These are phyloP conservation scores for Myriangium duriaei DNA, from an alignment of 2,329 filamentous ascomycete species.

Conservation along the genomic window DNA sequence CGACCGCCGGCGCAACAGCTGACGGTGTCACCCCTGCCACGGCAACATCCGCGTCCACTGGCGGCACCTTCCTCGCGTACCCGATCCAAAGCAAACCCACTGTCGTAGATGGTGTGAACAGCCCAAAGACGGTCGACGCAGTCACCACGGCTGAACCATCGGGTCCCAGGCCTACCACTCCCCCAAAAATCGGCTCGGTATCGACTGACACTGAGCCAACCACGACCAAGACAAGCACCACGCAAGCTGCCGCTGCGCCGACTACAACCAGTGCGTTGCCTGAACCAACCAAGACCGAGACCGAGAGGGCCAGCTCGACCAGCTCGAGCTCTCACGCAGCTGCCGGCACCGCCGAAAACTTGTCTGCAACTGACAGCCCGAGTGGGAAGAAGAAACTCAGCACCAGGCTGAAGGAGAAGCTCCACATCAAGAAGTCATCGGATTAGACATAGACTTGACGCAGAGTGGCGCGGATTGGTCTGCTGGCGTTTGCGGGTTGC, in stretches of 20 bases:
- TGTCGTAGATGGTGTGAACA: not conserved
- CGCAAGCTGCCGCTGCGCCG: not conserved
- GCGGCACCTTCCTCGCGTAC: constrained; percentile 1
- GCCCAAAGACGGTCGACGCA: not conserved
- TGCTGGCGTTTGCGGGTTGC: too few relatives aligned
- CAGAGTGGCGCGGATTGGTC: too few relatives aligned
- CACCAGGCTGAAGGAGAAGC: constrained; percentile 9
- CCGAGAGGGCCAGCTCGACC: not conserved
- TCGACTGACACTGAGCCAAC: not conserved
- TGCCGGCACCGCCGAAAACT: not conserved
- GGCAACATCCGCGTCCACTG: not conserved
- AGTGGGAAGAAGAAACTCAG: constrained; percentile 10
- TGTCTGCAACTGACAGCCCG: constrained; percentile 6
- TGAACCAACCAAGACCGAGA: not conserved
- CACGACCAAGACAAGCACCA: not conserved
- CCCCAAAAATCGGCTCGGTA: not conserved
- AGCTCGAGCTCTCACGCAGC: not conserved
- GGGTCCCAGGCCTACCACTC: not conserved
- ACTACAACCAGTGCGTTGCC: not conserved
- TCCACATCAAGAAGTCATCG: constrained; percentile 7
- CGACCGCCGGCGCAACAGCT: constrained; percentile 1
- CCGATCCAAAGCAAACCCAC: not conserved
- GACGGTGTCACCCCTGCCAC: not conserved
- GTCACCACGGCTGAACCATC: not conserved
- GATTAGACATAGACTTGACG: not conserved